Evolutionary conservation across 2,329 filamentous ascomycete species (phyloP), one percentile per base, ranked within the genome.

Genomic region (Stemphylium lycopersici): DNA sequence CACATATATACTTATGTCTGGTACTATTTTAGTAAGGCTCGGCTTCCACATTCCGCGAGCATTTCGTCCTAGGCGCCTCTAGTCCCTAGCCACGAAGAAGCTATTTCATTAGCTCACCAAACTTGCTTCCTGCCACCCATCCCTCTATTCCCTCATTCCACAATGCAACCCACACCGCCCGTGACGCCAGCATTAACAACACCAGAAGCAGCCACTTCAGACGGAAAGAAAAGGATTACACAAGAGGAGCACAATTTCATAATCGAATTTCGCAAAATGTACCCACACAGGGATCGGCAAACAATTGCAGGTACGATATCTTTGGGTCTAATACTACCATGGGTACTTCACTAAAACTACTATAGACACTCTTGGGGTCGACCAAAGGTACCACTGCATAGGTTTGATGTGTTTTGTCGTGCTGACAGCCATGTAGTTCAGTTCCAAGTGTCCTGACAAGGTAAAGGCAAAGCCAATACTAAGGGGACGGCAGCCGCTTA

Each of bases 381-480:
- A 99, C 79, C 83, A 95, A 88, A 98, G 95, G 95, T 98, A 87
- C 44, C 36, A 51, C 42, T 50, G 43, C 39, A 52, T 46, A 34
- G n/a, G 34, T 36, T 38, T 7, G 34, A 43, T 65, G 40, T 36
- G 24, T 52, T 13, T 26, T 56, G 7, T 36, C 56, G 52, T 56
- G 42, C 61, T 68, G 42, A 71, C 61, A 32, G 40, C 48, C 20
- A 16, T 68, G 52, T 75, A 99, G 95, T 79, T 99, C 95, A 42
- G 93, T 99, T n/a, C 99, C 95, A 49, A 99, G 99, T 74, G 95
- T 98, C 50, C 78, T 99, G 61, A 88, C 93, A 48, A 89, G 96
- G 70, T 96, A 93, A 78, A 93, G 99, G 61, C 95, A 96, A 74
- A 98, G 96, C 76, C 83, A 98, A 12, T 90, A 88, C 69, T 86